phyloP scores from a whole-genome alignment of 1,139 yeast genomes.

The Geotrichum restrictum region DNA sequence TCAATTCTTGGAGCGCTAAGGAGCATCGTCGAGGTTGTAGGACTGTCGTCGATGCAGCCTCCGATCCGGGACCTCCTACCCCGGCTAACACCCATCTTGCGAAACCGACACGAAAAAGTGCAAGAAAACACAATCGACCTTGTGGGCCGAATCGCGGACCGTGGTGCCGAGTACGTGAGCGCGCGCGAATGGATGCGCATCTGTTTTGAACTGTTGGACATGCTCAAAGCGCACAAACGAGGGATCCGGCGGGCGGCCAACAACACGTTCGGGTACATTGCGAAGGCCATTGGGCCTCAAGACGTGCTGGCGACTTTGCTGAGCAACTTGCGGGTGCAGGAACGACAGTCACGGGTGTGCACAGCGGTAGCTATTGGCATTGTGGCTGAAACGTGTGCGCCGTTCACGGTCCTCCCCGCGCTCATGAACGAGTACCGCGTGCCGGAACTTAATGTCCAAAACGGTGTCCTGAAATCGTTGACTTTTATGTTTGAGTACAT shows the following conservation, averaged over 20 bases:
- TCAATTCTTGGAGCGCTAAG: constrained; percentile 72
- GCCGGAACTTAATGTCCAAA: constrained; percentile 91
- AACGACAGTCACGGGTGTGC: constrained; percentile 92
- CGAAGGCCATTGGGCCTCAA: constrained; percentile 93
- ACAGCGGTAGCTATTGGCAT: constrained; percentile 98
- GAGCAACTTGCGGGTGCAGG: constrained; percentile 85
- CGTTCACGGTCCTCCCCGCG: constrained; percentile 94
- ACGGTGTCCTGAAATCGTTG: constrained; percentile 88
- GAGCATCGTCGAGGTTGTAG: constrained; percentile 49
- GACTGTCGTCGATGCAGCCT: constrained; percentile 66
- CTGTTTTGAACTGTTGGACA: constrained; percentile 83
- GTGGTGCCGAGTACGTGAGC: constrained; percentile 80
- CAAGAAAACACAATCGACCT: constrained; percentile 79
- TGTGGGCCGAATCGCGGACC: constrained; percentile 77
- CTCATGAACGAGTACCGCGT: constrained; percentile 92
- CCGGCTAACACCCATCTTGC: constrained; percentile 82
- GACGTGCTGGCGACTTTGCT: constrained; percentile 84
- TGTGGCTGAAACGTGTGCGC: constrained; percentile 90
- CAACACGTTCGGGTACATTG: constrained; percentile 84
- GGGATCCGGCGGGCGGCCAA: constrained; percentile 82
- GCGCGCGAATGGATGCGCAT: constrained; percentile 98
- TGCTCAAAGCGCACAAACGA: constrained; percentile 80
- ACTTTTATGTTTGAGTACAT: constrained; percentile 93
- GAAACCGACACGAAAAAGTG: constrained; percentile 87
- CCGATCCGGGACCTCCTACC: constrained; percentile 82